These are phyloP conservation scores for Heteromeles arbutifolia DNA, from an alignment of 306 rosid species.

Conservation along the genomic window DNA sequence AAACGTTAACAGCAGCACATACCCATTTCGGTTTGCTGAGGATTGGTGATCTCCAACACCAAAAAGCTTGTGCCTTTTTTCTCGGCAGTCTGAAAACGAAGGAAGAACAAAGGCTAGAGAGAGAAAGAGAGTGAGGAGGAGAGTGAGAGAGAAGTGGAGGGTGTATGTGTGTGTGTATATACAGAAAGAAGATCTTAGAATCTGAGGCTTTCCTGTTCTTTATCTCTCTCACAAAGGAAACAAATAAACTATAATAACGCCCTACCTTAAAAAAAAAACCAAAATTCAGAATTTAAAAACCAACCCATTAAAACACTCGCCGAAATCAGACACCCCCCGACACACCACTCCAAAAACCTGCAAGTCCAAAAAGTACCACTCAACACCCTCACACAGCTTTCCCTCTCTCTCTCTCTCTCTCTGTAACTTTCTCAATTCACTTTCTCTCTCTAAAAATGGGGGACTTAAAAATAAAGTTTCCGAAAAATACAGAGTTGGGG, in stretches of 20 bases:
- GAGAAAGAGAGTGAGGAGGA: neutral
- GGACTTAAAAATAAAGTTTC: neutral
- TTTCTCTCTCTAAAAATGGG: neutral
- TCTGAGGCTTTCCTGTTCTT: slow-evolving; percentile 10
- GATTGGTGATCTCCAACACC: slow-evolving; percentile 30
- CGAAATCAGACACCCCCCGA: slow-evolving; percentile 45
- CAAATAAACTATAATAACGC: slow-evolving; percentile 15
- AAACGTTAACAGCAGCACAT: slow-evolving; percentile 8
- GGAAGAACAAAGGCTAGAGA: neutral
- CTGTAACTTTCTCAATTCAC: slow-evolving; percentile 19
- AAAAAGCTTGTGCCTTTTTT: slow-evolving; percentile 5
- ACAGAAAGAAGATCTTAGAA: slow-evolving; percentile 29
- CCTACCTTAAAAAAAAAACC: neutral
- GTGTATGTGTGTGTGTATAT: neutral
- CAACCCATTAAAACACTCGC: neutral
- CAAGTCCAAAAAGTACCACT: slow-evolving; percentile 43
- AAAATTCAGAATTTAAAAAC: neutral
- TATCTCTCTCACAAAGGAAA: slow-evolving; percentile 40
- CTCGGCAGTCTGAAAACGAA: slow-evolving; percentile 28
- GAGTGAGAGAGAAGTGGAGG: neutral
- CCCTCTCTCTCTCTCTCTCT: slow-evolving; percentile 9
- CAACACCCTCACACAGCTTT: slow-evolving; percentile 7
- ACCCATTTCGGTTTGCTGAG: slow-evolving; percentile 50
- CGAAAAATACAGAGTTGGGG: neutral
- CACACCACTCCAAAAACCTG: slow-evolving; percentile 95